Percentiles rank a stretch among this genome's conserved stretches.
Evolutionary conservation across 2,329 filamentous ascomycete species (phyloP).

Genomic region (Raffaelea albimanens): DNA sequence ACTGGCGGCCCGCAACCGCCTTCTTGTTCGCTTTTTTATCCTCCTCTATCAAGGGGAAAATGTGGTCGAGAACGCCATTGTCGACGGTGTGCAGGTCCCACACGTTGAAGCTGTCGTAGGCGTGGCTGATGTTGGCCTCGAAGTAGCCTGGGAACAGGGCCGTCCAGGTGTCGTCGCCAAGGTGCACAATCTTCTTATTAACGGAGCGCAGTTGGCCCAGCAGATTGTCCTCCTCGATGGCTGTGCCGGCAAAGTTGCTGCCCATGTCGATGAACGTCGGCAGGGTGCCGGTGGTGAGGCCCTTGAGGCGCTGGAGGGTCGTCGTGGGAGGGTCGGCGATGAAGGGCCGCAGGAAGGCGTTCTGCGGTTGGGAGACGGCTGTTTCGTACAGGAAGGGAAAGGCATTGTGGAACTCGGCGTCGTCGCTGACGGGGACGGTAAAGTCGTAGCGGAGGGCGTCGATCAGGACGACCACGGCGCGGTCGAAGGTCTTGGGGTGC

Average conservation of each 20-base stretch:
- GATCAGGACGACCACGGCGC: conserved; percentile 81
- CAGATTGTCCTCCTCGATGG: conserved; percentile 86
- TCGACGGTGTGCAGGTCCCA: conserved; percentile 97
- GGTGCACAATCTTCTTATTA: conserved; percentile 70
- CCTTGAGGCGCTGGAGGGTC: conserved; percentile 86
- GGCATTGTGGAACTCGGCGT: conserved; percentile 68
- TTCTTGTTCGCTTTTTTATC: conserved; percentile 29
- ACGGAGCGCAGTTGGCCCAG: conserved; percentile 56
- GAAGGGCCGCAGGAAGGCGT: conserved; percentile 86
- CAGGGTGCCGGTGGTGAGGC: conserved; percentile 86
- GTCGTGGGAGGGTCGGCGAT: conserved; percentile 95
- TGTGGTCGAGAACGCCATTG: conserved; percentile 84
- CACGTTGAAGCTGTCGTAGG: conserved; percentile 97
- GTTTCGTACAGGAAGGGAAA: conserved; percentile 82
- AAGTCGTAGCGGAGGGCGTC: conserved; percentile 97
- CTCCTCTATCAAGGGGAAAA: conserved; percentile 69
- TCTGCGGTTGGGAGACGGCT: conserved; percentile 60
- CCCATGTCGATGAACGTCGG: conserved; percentile 92
- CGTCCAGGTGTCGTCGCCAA: conserved; percentile 98
- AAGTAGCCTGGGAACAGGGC: conserved; percentile 91
- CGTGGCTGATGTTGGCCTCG: conserved; percentile 70
- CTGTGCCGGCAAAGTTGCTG: conserved; percentile 89
- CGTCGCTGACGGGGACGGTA: conserved; percentile 64
- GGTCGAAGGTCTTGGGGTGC: conserved; percentile 90
- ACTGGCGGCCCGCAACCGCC: conserved; percentile 41